Base-by-base conservation (phyloP, 148 eudicot species). In the Rhododendron ovatum region DNA sequence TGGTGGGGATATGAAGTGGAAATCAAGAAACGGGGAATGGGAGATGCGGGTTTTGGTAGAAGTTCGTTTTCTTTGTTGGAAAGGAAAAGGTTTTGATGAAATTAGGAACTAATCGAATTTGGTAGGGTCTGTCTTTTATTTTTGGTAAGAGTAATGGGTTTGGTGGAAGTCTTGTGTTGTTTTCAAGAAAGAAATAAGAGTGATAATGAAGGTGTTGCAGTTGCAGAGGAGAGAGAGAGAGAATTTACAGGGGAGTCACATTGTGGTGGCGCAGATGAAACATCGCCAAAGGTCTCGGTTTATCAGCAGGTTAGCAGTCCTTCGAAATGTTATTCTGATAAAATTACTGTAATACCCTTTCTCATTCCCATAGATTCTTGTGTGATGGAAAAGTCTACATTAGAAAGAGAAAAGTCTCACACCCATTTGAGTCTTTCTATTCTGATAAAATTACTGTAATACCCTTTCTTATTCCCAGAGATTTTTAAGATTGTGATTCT, bases 221-320 rank as follows among this genome's bases (percentile, higher is more conserved):
- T 53, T 55, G 50, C 39, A 48, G 78, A 39, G 37, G n/a, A 67
- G 84, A 24, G 63, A 3, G 69, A 47, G 51, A 48, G 47, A 35
- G 37, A 20, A 17, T 28, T 15, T 45, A 4, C 18, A 1, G 47
- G 85, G 78, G 5, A 14, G 77, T 63, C 85, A 65, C 77, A 65
- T 83, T 65, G 75, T 67, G 80, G 63, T 17, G 87, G 84, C 81
- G 55, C 87, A 86, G 84, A 81, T 73, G 15, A 65, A 47, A 33
- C 30, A 8, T 82, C 43, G 84, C 84, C 24, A 28, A 82, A 17
- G 80, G 47, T 18, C 74, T 28, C 69, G 85, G 85, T 73, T 59
- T 86, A 39, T 73, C 41, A 57, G 88, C 81, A 57, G 85, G 57
- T 73, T 50, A 33, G 35, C 50, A n/a, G 79, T 35, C 15, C 57